A percentile compares a stretch with the other conserved stretches of the same genome.
These are phyloP conservation scores for Nemania diffusa DNA, from an alignment of 2,329 filamentous ascomycete species.

Conservation along the genomic window DNA sequence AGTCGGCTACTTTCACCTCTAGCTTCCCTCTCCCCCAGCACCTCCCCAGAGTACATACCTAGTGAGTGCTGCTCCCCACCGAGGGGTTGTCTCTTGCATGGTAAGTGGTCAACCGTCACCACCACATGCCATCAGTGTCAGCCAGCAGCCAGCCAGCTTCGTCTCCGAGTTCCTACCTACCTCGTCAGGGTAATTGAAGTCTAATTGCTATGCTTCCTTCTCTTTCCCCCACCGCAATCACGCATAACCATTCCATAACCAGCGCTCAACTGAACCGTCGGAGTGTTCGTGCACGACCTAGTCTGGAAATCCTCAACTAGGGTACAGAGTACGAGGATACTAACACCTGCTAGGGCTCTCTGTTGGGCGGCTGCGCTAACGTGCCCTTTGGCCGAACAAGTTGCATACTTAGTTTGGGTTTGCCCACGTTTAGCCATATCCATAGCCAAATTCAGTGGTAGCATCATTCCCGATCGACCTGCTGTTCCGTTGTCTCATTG, in stretches of 20 bases:
- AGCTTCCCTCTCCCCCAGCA: not conserved
- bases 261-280: not conserved
- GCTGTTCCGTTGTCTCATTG: constrained; percentile 7
- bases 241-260: not conserved
- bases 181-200: not conserved
- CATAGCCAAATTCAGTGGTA: constrained; percentile 5
- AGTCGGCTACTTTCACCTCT: not conserved
- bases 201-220: constrained; percentile 6
- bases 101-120: constrained; percentile 11
- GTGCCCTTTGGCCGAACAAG: constrained; percentile 17
- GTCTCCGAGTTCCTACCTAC: not conserved
- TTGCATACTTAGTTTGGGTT: constrained; percentile 25
- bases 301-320: constrained; percentile 13
- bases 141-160: not conserved
- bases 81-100: constrained; percentile 17
- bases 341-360: constrained; percentile 19
- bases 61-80: constrained; percentile 15
- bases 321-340: no score
- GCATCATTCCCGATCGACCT: constrained; percentile 21
- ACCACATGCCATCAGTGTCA: constrained; percentile 11
- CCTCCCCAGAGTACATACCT: not conserved
- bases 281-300: not conserved
- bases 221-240: not conserved
- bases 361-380: constrained; percentile 25
- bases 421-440: constrained; percentile 13